A percentile compares a stretch with the other conserved stretches of the same genome.
Evolutionary conservation across 139 green algal genomes (phyloP).

Genomic region (Micractinium conductrix): DNA sequence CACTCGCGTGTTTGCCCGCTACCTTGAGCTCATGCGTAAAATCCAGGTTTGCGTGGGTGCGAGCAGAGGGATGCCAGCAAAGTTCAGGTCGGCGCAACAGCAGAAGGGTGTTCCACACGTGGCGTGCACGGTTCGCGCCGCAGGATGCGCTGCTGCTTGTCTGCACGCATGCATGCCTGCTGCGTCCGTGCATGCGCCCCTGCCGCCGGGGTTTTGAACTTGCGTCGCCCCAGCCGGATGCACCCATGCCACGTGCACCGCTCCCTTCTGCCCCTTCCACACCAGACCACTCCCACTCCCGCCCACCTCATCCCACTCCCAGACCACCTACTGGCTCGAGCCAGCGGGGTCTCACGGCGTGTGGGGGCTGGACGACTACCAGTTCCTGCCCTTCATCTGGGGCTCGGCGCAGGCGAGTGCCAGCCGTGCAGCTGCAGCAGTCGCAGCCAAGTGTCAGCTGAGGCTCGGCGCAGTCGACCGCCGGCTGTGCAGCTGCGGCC

Average conservation of each 20-base stretch:
- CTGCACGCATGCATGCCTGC: not conserved
- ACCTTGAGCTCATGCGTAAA: constrained; percentile 92
- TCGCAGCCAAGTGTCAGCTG: too few relatives aligned
- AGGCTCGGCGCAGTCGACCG: too few relatives aligned
- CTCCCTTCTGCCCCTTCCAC: not conserved
- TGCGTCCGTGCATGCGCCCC: not conserved
- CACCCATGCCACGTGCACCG: too few relatives aligned
- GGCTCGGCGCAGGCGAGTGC: constrained; percentile 68
- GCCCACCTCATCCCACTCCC: not conserved
- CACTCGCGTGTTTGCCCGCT: constrained; percentile 65
- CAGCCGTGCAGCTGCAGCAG: not conserved
- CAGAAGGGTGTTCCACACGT: too few relatives aligned
- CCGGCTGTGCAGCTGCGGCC: too few relatives aligned
- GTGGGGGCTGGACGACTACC: constrained; percentile 99
- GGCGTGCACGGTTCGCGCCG: too few relatives aligned
- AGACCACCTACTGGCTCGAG: constrained; percentile 96
- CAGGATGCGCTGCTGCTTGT: not conserved
- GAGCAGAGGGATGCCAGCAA: not conserved
- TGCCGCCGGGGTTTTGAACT: too few relatives aligned
- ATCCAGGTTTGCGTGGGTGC: constrained; percentile 62
- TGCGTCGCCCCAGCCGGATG: too few relatives aligned
- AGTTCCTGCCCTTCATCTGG: constrained; percentile 97
- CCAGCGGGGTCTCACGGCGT: constrained; percentile 95
- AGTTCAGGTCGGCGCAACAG: too few relatives aligned
- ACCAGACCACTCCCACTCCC: not conserved